These are phyloP conservation scores for Cladosporium sp. DNA, from an alignment of 2,329 filamentous ascomycete genomes.

Conservation along the genomic window DNA sequence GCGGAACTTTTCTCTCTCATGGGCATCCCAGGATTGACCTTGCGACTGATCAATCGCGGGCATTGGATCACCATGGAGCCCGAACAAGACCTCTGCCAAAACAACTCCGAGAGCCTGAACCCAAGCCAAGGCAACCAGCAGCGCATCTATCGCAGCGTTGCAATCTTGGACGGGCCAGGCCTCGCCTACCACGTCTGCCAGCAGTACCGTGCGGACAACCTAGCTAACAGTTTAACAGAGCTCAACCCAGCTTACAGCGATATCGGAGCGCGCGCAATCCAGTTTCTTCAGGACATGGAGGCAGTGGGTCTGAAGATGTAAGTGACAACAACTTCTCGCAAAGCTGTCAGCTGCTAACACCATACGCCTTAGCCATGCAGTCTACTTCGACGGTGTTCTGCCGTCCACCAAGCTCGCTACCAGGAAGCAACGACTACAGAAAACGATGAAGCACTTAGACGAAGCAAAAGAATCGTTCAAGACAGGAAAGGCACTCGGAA, in stretches of 20 bases:
- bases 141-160: constrained; percentile 24
- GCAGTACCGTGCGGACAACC: constrained; percentile 23
- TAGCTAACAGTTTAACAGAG: background rate
- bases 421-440: constrained; percentile 62
- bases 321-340: constrained; percentile 29
- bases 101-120: background rate
- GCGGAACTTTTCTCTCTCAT: background rate
- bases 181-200: constrained; percentile 73
- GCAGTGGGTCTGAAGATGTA: constrained; percentile 63
- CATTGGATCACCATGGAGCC: constrained; percentile 2
- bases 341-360: constrained; percentile 19
- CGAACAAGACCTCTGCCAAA: background rate
- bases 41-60: constrained; percentile 14
- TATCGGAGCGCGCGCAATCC: constrained; percentile 59
- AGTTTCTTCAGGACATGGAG: constrained; percentile 64
- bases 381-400: constrained; percentile 85
- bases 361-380: constrained; percentile 59
- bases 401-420: constrained; percentile 65
- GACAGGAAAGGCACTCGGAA: constrained; percentile 23
- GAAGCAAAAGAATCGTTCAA: constrained; percentile 28
- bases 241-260: constrained; percentile 52
- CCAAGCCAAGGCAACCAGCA: background rate
- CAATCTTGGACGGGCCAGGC: constrained; percentile 74
- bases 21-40: constrained; percentile 16
- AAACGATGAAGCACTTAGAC: constrained; percentile 58